A percentile compares a stretch with the other conserved stretches of the same genome.
Evolutionary conservation across 805 yeast genomes (phyloP).

Genomic region (Starmerella vaccinii): DNA sequence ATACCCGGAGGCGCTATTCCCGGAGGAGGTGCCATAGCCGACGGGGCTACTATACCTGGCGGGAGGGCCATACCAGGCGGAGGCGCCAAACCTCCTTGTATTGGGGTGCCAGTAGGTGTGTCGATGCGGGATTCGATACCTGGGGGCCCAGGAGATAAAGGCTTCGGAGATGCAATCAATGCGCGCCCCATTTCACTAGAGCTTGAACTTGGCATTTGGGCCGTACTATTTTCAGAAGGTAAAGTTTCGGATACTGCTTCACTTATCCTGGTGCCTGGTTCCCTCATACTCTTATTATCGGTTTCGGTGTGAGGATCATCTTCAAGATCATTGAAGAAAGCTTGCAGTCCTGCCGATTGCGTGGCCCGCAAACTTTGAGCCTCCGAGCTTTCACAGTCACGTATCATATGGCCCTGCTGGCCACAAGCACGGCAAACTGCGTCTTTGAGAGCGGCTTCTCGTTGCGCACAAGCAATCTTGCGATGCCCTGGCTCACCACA

Average conservation of each 20-base stretch:
- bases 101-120: no score
- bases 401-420: conserved; percentile 70
- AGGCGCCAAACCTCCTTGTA: no score
- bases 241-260: no score
- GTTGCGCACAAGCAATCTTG: conserved; percentile 72
- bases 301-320: not conserved
- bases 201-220: no score
- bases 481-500: conserved; percentile 79
- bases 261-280: no score
- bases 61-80: conserved; percentile 1
- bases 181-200: no score
- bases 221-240: no score
- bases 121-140: no score
- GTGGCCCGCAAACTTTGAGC: not conserved
- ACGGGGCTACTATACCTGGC: not conserved
- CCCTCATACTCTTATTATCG: no score
- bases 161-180: no score
- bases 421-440: conserved; percentile 75
- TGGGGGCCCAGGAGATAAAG: no score
- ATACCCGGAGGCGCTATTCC: conserved; percentile 5
- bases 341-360: conserved; percentile 17
- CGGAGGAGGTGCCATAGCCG: conserved; percentile 7
- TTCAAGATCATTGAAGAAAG: conserved; percentile 10
- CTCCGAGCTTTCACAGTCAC: conserved; percentile 53
- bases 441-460: conserved; percentile 41